Percentiles rank a stretch among this genome's conserved stretches.
These are phyloP conservation scores for Gypsophila paniculata DNA, from an alignment of 179 eudicot species.

Conservation along the genomic window DNA sequence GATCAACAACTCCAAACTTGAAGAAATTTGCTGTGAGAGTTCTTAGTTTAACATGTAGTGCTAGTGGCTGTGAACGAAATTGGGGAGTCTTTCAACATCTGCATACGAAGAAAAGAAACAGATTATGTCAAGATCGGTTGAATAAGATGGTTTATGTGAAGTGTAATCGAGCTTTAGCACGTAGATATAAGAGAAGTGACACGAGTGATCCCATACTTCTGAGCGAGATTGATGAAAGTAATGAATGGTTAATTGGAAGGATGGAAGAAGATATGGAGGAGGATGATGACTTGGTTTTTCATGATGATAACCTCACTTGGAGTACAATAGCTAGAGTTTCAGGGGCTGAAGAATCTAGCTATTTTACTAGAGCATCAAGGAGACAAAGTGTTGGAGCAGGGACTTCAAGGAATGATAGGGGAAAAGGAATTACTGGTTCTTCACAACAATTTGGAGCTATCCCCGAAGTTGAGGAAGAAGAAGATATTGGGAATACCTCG, in stretches of 20 bases:
- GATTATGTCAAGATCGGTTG: neutral
- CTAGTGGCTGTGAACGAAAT: neutral
- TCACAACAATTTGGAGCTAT: neutral
- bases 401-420: neutral
- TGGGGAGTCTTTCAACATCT: neutral
- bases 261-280: slow-evolving; percentile 9
- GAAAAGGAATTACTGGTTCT: neutral
- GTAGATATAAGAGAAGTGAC: neutral
- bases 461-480: neutral
- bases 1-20: neutral
- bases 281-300: neutral
- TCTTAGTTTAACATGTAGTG: slow-evolving; percentile 4
- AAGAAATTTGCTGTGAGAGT: slow-evolving; percentile 6
- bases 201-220: neutral
- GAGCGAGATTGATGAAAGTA: neutral
- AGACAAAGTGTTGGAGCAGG: neutral
- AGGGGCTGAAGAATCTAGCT: neutral
- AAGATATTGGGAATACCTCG: neutral
- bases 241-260: slow-evolving; percentile 5
- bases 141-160: neutral
- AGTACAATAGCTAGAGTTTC: neutral
- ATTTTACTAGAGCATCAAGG: neutral
- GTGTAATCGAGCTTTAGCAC: neutral
- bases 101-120: slow-evolving; percentile 5
- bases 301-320: neutral